Evolutionary conservation across 768 basidiomycete genomes (phyloP), one percentile per base, ranked within the genome.

Genomic region (Dentipellis sp.): DNA sequence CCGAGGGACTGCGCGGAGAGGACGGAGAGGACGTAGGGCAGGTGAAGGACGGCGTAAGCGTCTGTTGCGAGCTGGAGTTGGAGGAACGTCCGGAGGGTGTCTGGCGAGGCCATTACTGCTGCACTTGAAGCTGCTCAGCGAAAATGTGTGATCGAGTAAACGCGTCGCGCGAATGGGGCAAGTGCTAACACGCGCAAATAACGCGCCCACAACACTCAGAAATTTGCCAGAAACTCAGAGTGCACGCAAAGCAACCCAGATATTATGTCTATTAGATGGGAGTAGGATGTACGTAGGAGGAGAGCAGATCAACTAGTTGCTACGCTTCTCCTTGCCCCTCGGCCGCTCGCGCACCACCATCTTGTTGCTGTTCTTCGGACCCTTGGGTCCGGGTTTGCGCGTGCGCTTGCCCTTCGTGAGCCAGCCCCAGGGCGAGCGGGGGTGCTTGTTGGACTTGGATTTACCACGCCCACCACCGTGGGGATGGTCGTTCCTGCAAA

Each of bases 381-480:
- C 92, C 65, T 88, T 91, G 56, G 88, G 90, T 48, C 92, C 92
- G 14, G 93, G 90, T 67, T 92, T 88, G 65, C 95, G 85, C 55
- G 95, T 99, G 56, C 95, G 80, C 58, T 84, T 90, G 57, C 94
- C 94, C 75, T 93, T 92, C 12, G 91, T 88, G 56, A 87, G 78
- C 88, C 90, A 93, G 55, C 92, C 94, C 86, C 88, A 97, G 53
- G 90, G 82, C 10, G 91, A 93, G 23, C 89, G 84, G 2, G 94
- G 92, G 67, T 94, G 86, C 67, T 91, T 95, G 81, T 94, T 85
- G 56, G 91, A 91, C 78, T 99, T 98, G 58, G 88, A 91, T 71
- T 95, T 97, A 63, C 95, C 95, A 72, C 95, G 88, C 70, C 95
- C 95, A 75, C 95, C 94, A 71, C 94, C 94, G 68, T 97, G 94